These are phyloP conservation scores for Sporothrix curviconia DNA, from an alignment of 2,329 filamentous ascomycete species.

Conservation along the genomic window DNA sequence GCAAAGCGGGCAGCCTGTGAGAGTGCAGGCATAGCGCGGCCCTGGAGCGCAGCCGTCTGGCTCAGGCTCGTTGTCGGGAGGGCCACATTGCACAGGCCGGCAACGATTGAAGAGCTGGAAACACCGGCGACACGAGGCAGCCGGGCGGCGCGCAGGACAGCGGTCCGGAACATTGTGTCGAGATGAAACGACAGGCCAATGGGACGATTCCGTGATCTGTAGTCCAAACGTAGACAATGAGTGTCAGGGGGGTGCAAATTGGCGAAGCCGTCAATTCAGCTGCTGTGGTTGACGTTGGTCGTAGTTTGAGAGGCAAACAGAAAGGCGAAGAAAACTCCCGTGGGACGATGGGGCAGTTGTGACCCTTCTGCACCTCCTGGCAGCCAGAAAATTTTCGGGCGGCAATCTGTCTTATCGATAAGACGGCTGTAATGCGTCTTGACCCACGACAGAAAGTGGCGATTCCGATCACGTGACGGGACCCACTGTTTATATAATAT, in stretches of 20 bases:
- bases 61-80: conserved; percentile 2
- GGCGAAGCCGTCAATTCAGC: too few relatives aligned
- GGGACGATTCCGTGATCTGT: too few relatives aligned
- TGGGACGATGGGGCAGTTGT: too few relatives aligned
- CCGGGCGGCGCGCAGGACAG: conserved; percentile 17
- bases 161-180: conserved; percentile 19
- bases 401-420: conserved; percentile 14
- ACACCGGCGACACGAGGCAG: conserved; percentile 13
- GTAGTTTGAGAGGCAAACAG: too few relatives aligned
- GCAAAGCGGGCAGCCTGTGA: neutral
- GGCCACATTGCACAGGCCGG: neutral
- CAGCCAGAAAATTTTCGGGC: conserved; percentile 11
- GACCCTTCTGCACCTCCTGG: neutral
- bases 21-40: neutral
- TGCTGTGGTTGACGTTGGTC: too few relatives aligned
- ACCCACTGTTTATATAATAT: neutral
- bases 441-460: neutral
- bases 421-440: neutral
- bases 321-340: too few relatives aligned
- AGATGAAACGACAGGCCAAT: too few relatives aligned
- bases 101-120: conserved; percentile 5
- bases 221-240: too few relatives aligned
- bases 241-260: too few relatives aligned
- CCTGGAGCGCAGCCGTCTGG: neutral
- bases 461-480: neutral